Conservation (phyloP, 1,284 basidiomycete genomes). For the Naganishia liquefaciens region DNA sequence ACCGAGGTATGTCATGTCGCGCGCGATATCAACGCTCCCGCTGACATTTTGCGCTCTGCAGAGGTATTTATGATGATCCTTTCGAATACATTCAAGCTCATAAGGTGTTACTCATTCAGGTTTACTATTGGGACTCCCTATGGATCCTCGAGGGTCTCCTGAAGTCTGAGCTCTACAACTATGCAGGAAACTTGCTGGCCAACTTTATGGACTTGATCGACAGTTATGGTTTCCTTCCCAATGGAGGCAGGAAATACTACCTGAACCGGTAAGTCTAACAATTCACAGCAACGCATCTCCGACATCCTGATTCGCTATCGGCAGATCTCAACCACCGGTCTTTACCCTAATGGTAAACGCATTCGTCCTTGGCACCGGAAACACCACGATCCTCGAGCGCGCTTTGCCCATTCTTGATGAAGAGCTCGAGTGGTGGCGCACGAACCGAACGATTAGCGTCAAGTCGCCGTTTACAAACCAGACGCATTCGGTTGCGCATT, state of each 20-base stretch:
- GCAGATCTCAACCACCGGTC: constrained; percentile 75
- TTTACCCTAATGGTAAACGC: constrained; percentile 76
- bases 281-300: too few relatives aligned
- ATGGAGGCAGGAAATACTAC: constrained; percentile 69
- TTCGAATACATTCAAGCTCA: too few relatives aligned
- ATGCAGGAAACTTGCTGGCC: constrained; percentile 74
- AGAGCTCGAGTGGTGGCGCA: constrained; percentile 80
- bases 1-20: constrained; percentile 58
- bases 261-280: constrained; percentile 62
- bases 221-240: constrained; percentile 79
- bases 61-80: too few relatives aligned
- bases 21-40: neutral
- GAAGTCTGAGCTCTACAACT: constrained; percentile 69
- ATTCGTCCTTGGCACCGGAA: constrained; percentile 64
- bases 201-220: constrained; percentile 93
- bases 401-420: constrained; percentile 66
- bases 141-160: constrained; percentile 85
- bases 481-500: constrained; percentile 67
- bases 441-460: constrained; percentile 71
- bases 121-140: constrained; percentile 80
- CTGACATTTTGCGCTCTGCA: neutral
- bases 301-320: neutral
- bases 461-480: constrained; percentile 71
- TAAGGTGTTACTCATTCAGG: too few relatives aligned
- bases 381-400: constrained; percentile 64